A percentile compares a stretch with the other conserved stretches of the same genome.
Evolutionary conservation across 257 asterid genomes (phyloP).

Genomic region (Solanum chiquidenum): DNA sequence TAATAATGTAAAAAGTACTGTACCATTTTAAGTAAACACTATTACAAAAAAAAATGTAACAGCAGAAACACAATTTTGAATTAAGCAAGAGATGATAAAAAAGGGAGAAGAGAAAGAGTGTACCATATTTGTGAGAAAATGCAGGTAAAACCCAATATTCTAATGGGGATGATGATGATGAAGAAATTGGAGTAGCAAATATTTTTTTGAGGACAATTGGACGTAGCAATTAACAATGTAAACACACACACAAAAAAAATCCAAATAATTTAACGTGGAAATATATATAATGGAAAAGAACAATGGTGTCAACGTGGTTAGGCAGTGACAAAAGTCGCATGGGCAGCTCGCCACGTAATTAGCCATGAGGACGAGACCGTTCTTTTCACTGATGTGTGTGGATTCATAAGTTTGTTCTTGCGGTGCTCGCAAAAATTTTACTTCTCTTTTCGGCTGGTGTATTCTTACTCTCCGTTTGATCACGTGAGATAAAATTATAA

Average conservation of each 20-base stretch:
- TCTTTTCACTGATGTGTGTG: not conserved
- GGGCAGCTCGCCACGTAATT: not conserved
- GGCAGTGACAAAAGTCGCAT: not conserved
- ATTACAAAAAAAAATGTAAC: not conserved
- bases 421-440: not conserved
- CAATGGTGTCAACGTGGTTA: not conserved
- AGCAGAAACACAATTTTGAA: not conserved
- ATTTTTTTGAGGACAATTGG: not conserved
- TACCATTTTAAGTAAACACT: not conserved
- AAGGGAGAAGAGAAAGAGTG: not conserved
- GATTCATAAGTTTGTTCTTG: not conserved
- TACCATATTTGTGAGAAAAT: not conserved
- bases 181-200: not conserved
- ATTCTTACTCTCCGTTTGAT: no score
- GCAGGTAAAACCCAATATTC: not conserved
- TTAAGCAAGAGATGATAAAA: not conserved
- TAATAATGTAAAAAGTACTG: not conserved
- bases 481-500: no score
- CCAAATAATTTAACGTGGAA: not conserved
- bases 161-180: not conserved
- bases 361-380: not conserved
- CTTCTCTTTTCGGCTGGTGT: not conserved
- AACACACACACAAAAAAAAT: no score
- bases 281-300: not conserved
- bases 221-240: not conserved